phyloP scores from a whole-genome alignment of 768 basidiomycete species.

The Phallus indusiatus region DNA sequence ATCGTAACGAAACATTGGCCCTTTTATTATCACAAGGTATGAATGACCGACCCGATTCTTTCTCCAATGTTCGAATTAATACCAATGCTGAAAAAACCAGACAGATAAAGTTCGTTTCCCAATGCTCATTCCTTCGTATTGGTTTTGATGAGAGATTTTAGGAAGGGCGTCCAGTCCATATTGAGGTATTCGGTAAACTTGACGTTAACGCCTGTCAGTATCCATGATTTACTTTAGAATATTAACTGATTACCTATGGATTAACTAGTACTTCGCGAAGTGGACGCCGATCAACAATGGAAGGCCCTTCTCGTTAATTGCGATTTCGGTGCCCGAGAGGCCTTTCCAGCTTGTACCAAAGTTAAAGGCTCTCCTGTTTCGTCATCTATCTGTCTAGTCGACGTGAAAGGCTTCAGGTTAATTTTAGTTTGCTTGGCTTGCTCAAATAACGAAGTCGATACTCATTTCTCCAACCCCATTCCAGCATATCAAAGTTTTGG shows the following conservation, averaged over 20 bases:
- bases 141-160: slow-evolving; percentile 15
- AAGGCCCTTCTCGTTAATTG: slow-evolving; percentile 54
- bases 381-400: slow-evolving; percentile 54
- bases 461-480: slow-evolving; percentile 47
- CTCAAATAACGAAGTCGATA: neutral
- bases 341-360: slow-evolving; percentile 53
- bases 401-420: slow-evolving; percentile 63
- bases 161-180: slow-evolving; percentile 67
- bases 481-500: slow-evolving; percentile 67
- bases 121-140: neutral
- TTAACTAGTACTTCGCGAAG: slow-evolving; percentile 40
- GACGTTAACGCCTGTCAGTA: slow-evolving; percentile 26
- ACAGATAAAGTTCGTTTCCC: slow-evolving; percentile 50
- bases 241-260: slow-evolving; percentile 1
- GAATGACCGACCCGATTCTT: slow-evolving; percentile 10
- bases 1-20: slow-evolving; percentile 70
- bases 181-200: slow-evolving; percentile 53
- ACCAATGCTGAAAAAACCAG: slow-evolving; percentile 23
- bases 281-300: slow-evolving; percentile 55
- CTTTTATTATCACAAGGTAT: slow-evolving; percentile 68
- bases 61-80: neutral
- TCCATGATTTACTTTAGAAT: neutral
- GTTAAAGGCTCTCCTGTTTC: slow-evolving; percentile 39
- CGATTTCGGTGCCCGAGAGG: slow-evolving; percentile 57
- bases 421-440: slow-evolving; percentile 16